Base-by-base conservation (phyloP, 805 yeast genomes). In the Ogataea haglerorum region DNA sequence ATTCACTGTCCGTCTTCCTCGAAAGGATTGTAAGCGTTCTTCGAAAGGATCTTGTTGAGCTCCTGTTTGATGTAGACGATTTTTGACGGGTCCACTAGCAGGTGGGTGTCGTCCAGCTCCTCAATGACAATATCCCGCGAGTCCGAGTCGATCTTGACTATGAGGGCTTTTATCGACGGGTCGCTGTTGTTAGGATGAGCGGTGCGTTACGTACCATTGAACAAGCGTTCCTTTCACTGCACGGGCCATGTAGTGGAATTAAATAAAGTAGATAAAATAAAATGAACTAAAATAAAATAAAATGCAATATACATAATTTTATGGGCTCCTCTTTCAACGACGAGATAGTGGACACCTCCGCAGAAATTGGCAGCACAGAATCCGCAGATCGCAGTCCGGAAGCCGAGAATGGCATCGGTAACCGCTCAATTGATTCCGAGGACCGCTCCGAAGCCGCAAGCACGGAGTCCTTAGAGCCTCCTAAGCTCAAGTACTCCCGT, bases 71-170 rank as follows among this genome's bases (percentile, higher is more conserved):
- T 81, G 55, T 70, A 80, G 17, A 78, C 82, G 2, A 91, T 85
- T 63, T 82, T 85, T 27, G 77, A 75, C 23, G 82, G 83, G 51
- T 86, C 91, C 21, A 91, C 83, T 46, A 93, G 68, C 14, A 91
- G 63, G 61, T 93, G 98, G 1, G 93, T 86, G 33, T 90, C 97
- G 58, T 93, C 98, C 30, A 91, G 71, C 53, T 93, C 98, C 62
- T 83, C 80, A n/a, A 60, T 63, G 13, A 63, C 59, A 2, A 93
- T 82, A 51, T 89, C 95, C 43, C 86, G 83, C 26, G 72, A 65
- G 19, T 78, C 76, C 0, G 87, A 67, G 61, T 93, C 98, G 30
- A 91, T 84, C 58, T 81, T 84, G 16, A 91, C 65, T 2, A 91
- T 86, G 35, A 91, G 69, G 0, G 98, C 96, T 48, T 80, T 75